These are phyloP conservation scores for Xylaria sp. DNA, from an alignment of 2,329 filamentous ascomycete species.

Conservation along the genomic window DNA sequence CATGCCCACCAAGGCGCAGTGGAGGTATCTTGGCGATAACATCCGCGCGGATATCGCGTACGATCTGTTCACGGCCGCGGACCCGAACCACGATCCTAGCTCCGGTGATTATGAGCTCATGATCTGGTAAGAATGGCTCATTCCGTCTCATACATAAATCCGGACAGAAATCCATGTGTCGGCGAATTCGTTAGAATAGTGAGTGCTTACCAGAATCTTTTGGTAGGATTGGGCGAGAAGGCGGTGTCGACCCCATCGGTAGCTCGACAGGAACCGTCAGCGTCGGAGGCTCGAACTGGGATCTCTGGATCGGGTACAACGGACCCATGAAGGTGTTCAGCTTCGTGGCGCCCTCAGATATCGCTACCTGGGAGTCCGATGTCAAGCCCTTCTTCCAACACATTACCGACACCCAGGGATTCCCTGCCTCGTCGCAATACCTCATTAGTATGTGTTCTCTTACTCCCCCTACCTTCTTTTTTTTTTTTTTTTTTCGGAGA, in stretches of 20 bases:
- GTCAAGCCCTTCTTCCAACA: constrained; percentile 35
- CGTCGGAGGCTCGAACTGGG: constrained; percentile 27
- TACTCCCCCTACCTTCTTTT: too few species aligned
- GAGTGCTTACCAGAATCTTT: constrained; percentile 14
- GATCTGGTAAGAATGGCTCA: constrained; percentile 33
- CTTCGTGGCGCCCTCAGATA: constrained; percentile 32
- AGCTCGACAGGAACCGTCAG: constrained; percentile 30
- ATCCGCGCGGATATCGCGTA: constrained; percentile 38
- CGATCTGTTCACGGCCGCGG: constrained; percentile 36
- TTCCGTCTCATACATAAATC: background rate
- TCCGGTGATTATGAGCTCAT: constrained; percentile 39
- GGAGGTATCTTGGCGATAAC: constrained; percentile 33
- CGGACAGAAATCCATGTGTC: background rate
- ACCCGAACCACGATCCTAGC: constrained; percentile 35
- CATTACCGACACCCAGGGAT: constrained; percentile 31
- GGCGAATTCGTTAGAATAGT: background rate
- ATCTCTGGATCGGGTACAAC: constrained; percentile 37
- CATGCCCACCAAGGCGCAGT: constrained; percentile 38
- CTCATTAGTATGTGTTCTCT: constrained; percentile 34
- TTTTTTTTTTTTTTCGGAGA: too few species aligned
- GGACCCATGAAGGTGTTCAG: constrained; percentile 38
- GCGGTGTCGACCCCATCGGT: constrained; percentile 34
- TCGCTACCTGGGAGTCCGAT: constrained; percentile 31
- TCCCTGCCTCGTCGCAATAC: constrained; percentile 32
- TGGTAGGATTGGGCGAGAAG: constrained; percentile 28